Percentiles rank a stretch among this genome's conserved stretches.
These are phyloP conservation scores for Lactifluus subvellereus DNA, from an alignment of 768 basidiomycete genomes.

Conservation along the genomic window DNA sequence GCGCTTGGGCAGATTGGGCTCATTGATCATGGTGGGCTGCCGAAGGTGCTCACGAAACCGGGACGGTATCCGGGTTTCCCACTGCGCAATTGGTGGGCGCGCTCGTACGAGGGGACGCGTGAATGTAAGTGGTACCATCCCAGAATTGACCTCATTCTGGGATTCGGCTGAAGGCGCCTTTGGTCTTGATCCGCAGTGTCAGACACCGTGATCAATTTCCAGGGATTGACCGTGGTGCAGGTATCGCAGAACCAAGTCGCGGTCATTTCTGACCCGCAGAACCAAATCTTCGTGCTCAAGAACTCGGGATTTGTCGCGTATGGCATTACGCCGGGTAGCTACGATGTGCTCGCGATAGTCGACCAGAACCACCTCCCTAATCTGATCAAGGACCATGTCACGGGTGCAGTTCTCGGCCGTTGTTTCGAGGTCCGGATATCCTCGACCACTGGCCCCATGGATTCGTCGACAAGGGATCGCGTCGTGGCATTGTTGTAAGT, in stretches of 20 bases:
- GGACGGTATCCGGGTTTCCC: constrained; percentile 77
- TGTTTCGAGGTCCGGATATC: constrained; percentile 77
- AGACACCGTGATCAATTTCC: constrained; percentile 75
- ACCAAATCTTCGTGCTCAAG: constrained; percentile 75
- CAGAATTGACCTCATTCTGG: background rate
- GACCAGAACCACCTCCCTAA: constrained; percentile 76
- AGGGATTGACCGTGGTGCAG: constrained; percentile 77
- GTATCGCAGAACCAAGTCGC: constrained; percentile 84
- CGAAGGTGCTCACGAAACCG: constrained; percentile 66
- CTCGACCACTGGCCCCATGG: constrained; percentile 40
- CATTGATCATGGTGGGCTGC: constrained; percentile 77
- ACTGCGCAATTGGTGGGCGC: constrained; percentile 80
- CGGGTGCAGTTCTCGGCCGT: constrained; percentile 57
- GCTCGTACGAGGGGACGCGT: constrained; percentile 61
- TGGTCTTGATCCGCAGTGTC: constrained; percentile 40
- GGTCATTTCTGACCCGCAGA: constrained; percentile 71
- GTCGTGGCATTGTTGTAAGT: constrained; percentile 73
- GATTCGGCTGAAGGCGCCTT: background rate
- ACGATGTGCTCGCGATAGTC: constrained; percentile 66
- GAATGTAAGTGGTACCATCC: constrained; percentile 44
- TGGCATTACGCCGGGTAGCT: constrained; percentile 65
- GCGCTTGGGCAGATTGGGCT: constrained; percentile 67
- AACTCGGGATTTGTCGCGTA: constrained; percentile 75
- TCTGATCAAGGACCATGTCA: constrained; percentile 54
- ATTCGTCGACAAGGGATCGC: constrained; percentile 42